Conservation (phyloP, 169 alveolate genomes). For the Plasmodium berghei region DNA sequence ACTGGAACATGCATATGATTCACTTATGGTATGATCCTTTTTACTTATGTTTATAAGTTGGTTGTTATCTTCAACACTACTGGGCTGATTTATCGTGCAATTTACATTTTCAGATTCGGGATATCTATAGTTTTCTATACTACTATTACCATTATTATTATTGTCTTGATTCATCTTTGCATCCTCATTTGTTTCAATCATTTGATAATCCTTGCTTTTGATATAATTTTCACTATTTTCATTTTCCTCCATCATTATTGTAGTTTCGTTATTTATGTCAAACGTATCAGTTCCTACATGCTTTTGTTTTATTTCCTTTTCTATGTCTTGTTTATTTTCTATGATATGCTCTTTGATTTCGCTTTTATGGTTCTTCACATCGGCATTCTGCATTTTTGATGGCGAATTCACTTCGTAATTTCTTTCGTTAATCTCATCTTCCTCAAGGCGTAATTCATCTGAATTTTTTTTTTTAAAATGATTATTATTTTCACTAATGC, state of each 20-base stretch:
- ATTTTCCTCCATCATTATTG: neutral
- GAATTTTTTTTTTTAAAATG: neutral
- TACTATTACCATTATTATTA: neutral
- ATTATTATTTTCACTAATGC: neutral
- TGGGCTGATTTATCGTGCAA: no score
- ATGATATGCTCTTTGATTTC: neutral
- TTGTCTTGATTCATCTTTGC: neutral
- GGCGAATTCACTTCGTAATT: neutral
- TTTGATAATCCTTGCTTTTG: neutral
- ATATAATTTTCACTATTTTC: neutral
- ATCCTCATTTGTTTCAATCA: neutral
- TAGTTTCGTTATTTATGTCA: neutral
- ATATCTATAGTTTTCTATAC: neutral
- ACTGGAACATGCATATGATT: neutral
- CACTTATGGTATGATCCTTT: no score
- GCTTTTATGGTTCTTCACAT: neutral
- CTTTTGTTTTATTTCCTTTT: neutral
- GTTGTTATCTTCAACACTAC: no score
- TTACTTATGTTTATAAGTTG: no score
- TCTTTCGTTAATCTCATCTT: neutral
- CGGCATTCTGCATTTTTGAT: neutral
- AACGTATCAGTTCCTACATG: neutral
- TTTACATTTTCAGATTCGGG: no score
- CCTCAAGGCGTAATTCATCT: neutral
- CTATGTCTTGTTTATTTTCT: conserved; percentile 1